A percentile compares a stretch with the other conserved stretches of the same genome.
Evolutionary conservation across 768 basidiomycete genomes (phyloP).

Genomic region (Suillus alpinus): DNA sequence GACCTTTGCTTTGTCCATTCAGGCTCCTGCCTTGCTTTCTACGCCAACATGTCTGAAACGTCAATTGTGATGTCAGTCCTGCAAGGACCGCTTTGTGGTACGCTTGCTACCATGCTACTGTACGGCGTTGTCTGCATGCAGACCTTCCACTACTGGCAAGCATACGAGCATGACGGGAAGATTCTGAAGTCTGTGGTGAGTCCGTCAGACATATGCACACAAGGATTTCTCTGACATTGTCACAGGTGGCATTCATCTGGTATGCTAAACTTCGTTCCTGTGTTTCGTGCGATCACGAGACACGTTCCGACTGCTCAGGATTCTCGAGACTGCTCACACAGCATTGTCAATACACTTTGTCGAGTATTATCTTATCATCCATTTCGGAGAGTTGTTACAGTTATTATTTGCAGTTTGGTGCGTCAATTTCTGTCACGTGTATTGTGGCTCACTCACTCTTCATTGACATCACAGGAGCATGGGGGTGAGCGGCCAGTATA

Average conservation of each 20-base stretch:
- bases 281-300: not conserved
- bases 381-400: constrained; percentile 5
- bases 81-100: constrained; percentile 13
- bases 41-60: constrained; percentile 1
- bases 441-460: not conserved
- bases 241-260: constrained; percentile 12
- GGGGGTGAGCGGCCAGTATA: not conserved
- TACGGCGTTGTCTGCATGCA: constrained; percentile 17
- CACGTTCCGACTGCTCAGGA: not conserved
- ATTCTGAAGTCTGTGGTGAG: constrained; percentile 5
- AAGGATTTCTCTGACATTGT: not conserved
- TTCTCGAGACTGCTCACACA: constrained; percentile 13
- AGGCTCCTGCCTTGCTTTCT: not conserved
- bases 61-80: constrained; percentile 4
- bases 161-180: constrained; percentile 7
- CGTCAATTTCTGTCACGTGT: not conserved
- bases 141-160: constrained; percentile 10
- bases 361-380: constrained; percentile 13
- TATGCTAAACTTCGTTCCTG: not conserved
- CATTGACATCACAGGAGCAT: constrained; percentile 7
- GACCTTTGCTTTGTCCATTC: not conserved
- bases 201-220: not conserved
- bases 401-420: constrained; percentile 11
- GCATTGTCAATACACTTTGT: constrained; percentile 12
- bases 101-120: constrained; percentile 8